These are phyloP conservation scores for Exsudoporus frostii DNA, from an alignment of 768 basidiomycete species.

Conservation along the genomic window DNA sequence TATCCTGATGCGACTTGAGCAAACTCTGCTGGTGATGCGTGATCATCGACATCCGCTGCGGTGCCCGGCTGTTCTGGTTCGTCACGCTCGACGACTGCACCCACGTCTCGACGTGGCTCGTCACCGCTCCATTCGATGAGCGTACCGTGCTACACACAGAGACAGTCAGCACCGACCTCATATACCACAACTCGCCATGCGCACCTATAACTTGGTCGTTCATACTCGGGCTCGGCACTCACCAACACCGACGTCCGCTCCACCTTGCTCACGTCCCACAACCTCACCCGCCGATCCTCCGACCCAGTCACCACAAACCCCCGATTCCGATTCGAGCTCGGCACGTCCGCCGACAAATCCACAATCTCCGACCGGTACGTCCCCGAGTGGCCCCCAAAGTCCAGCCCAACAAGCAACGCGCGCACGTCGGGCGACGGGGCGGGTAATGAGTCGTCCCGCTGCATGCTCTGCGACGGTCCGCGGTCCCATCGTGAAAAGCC, in stretches of 20 bases:
- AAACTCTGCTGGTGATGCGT: constrained; percentile 82
- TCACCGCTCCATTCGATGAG: constrained; percentile 40
- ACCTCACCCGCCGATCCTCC: constrained; percentile 80
- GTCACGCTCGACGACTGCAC: constrained; percentile 38
- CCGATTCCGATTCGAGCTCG: constrained; percentile 40
- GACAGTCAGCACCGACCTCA: constrained; percentile 1
- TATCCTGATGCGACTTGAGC: constrained; percentile 85
- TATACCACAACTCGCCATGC: not conserved
- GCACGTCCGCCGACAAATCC: constrained; percentile 40
- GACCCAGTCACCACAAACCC: constrained; percentile 88
- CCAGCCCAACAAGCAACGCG: constrained; percentile 65
- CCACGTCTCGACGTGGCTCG: constrained; percentile 66
- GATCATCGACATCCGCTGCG: constrained; percentile 74
- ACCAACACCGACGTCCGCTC: constrained; percentile 78
- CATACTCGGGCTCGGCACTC: constrained; percentile 71
- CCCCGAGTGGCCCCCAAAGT: constrained; percentile 70
- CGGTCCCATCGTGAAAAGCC: constrained; percentile 27
- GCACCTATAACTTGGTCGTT: constrained; percentile 77
- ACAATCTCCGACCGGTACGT: constrained; percentile 51
- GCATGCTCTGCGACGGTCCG: constrained; percentile 33
- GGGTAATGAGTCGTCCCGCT: constrained; percentile 35
- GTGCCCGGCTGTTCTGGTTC: constrained; percentile 60
- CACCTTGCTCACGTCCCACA: constrained; percentile 80
- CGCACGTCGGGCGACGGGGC: constrained; percentile 65
- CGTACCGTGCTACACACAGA: constrained; percentile 28